phyloP scores from a whole-genome alignment of 1,284 basidiomycete species.

The Irpex sp. region DNA sequence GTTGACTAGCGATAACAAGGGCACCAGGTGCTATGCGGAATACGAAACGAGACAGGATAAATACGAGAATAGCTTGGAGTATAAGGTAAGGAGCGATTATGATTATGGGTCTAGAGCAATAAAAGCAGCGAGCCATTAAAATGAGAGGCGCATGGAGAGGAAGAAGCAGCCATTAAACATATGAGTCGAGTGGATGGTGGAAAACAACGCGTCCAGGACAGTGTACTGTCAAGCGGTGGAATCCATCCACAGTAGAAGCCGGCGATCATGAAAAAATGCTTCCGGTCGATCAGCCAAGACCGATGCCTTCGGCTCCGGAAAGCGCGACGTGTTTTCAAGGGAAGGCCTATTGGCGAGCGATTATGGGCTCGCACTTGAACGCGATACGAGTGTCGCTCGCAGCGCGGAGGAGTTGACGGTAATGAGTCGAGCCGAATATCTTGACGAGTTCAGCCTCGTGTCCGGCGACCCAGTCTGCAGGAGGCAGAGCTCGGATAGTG shows the following conservation, averaged over 20 bases:
- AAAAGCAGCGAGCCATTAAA: constrained; percentile 5
- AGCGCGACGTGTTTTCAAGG: neutral
- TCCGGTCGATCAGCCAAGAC: constrained; percentile 9
- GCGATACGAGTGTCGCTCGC: constrained; percentile 65
- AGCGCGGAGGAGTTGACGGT: constrained; percentile 65
- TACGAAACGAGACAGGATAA: constrained; percentile 6
- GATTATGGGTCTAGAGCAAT: constrained; percentile 11
- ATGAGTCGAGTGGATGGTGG: neutral
- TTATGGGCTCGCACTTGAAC: constrained; percentile 59
- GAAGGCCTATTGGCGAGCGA: constrained; percentile 14
- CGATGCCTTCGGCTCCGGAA: constrained; percentile 1
- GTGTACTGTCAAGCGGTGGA: constrained; percentile 4
- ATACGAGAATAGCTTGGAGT: constrained; percentile 12
- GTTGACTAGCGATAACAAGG: neutral
- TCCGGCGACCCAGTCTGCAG: constrained; percentile 67
- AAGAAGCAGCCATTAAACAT: constrained; percentile 2
- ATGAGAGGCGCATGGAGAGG: neutral
- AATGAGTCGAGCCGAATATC: constrained; percentile 69
- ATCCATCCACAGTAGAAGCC: constrained; percentile 5
- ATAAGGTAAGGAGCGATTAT: constrained; percentile 11
- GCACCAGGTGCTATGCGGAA: constrained; percentile 2
- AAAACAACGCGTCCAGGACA: constrained; percentile 5
- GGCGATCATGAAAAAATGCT: constrained; percentile 5
- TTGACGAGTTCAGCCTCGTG: constrained; percentile 63
- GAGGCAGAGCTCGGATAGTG: constrained; percentile 75